A percentile compares a stretch with the other conserved stretches of the same genome.
phyloP scores from a whole-genome alignment of 1,284 basidiomycete species.

The Cryptococcus deneoformans region DNA sequence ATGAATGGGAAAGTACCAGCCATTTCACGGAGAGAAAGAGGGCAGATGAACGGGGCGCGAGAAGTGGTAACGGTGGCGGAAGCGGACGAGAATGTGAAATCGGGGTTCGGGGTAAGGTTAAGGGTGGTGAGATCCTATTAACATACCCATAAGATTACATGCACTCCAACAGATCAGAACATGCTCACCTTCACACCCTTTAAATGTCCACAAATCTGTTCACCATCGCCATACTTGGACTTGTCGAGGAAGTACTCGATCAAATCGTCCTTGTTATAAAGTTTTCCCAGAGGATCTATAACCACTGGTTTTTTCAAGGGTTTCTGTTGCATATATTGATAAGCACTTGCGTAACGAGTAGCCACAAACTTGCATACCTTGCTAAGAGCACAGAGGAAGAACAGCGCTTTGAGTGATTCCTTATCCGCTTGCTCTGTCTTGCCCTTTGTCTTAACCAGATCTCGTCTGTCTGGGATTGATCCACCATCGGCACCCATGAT shows the following conservation, averaged over 20 bases:
- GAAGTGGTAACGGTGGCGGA: conserved; percentile 48
- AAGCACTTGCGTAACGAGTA: not conserved
- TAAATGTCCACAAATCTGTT: conserved; percentile 81
- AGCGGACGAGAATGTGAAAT: conserved; percentile 36
- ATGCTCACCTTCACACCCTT: conserved; percentile 73
- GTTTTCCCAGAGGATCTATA: conserved; percentile 80
- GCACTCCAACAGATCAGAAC: not conserved
- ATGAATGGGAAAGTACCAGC: conserved; percentile 83
- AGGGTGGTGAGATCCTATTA: conserved; percentile 76
- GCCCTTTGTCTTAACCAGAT: conserved; percentile 48
- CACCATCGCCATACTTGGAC: conserved; percentile 71
- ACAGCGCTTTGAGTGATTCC: conserved; percentile 77
- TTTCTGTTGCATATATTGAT: conserved; percentile 52
- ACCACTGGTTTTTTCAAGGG: conserved; percentile 82
- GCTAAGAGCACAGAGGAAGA: conserved; percentile 87
- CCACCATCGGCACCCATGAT: conserved; percentile 50
- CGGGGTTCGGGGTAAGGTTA: conserved; percentile 70
- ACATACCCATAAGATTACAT: not conserved
- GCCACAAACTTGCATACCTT: conserved; percentile 59
- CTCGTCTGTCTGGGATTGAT: conserved; percentile 49
- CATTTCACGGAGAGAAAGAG: conserved; percentile 88
- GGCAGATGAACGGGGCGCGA: conserved; percentile 74
- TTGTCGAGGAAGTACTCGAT: conserved; percentile 82
- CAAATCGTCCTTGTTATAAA: conserved; percentile 91
- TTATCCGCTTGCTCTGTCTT: conserved; percentile 67